Evolutionary conservation across 306 rosid species (phyloP), one percentile per base, ranked within the genome.

Genomic region (Fragaria vesca): DNA sequence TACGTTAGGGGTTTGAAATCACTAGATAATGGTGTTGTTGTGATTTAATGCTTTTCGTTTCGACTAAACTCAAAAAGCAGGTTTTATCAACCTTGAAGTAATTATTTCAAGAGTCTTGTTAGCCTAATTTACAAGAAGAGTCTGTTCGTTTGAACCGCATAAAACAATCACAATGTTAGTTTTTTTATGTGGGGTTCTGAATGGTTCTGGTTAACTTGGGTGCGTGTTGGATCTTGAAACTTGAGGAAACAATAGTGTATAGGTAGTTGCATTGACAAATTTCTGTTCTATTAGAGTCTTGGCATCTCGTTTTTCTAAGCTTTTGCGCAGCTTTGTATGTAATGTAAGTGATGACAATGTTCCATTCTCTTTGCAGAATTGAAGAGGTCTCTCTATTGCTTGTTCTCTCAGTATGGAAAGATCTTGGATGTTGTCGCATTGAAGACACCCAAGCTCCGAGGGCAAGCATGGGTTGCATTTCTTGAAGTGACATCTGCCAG

Each of bases 401-500:
- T 96, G 73, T 96, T 96, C 88, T 96, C 99, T 78, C 99, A 93
- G 80, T 96, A 91, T 87, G 99, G 99, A 78, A 93, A 90, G 68
- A 93, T 96, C 74, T 84, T 96, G 85, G 98, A 96, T 18, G 97
- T 96, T 73, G 93, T 96, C 81, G 97, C 97, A 78, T 81, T 96
- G 76, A 96, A 93, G 93, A 96, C 99, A 5, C 81, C 92, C 62
- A 90, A 83, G 86, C 98, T 96, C 79, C 90, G 96, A 62, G 99
- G 99, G 4, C 99, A 96, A 82, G 99, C 99, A 12, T 96, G 98
- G 99, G 92, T 96, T 84, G 94, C 92, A 63, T 96, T 93, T 75
- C 91, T 88, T 76, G 99, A 96, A 91, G 96, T 96, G 73, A 85
- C 99, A 20, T 92, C 99, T 78, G 99, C 99, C 18, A 96, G 99